Conservation (phyloP, 305 asterid species). For the Fraxinus latifolia region DNA sequence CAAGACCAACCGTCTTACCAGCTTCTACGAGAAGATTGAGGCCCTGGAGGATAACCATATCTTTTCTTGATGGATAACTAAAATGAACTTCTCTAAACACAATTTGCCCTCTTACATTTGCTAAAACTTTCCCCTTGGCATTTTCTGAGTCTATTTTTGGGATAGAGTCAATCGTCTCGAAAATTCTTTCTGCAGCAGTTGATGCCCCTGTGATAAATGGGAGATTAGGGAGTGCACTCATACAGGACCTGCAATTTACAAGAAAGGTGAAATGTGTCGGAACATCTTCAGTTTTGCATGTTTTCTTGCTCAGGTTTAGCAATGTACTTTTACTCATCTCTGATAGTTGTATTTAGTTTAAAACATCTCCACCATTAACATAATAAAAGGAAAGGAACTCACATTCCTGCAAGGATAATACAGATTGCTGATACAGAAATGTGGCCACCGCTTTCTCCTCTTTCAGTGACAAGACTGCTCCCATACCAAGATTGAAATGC, state of each 20-base stretch:
- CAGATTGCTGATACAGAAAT: conserved; percentile 27
- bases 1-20: conserved; percentile 64
- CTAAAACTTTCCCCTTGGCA: conserved; percentile 34
- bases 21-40: conserved; percentile 48
- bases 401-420: conserved; percentile 31
- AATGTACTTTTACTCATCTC: background rate
- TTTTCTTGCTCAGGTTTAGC: background rate
- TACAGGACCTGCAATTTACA: conserved; percentile 50
- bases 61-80: conserved; percentile 64
- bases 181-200: conserved; percentile 46
- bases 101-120: conserved; percentile 47
- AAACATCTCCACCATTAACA: background rate
- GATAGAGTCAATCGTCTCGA: conserved; percentile 44
- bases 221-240: conserved; percentile 68
- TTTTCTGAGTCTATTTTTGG: conserved; percentile 48
- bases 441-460: conserved; percentile 68
- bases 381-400: conserved; percentile 22
- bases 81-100: conserved; percentile 54
- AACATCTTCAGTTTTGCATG: background rate
- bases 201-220: conserved; percentile 56
- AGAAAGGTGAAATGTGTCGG: background rate
- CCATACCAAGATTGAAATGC: conserved; percentile 79
- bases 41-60: conserved; percentile 39
- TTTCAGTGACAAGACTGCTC: conserved; percentile 55
- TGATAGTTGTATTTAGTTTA: background rate